Evolutionary conservation across 352 stramenopile genomes (phyloP), one percentile per base, ranked within the genome.

Genomic region (Globisporangium nodosum): DNA sequence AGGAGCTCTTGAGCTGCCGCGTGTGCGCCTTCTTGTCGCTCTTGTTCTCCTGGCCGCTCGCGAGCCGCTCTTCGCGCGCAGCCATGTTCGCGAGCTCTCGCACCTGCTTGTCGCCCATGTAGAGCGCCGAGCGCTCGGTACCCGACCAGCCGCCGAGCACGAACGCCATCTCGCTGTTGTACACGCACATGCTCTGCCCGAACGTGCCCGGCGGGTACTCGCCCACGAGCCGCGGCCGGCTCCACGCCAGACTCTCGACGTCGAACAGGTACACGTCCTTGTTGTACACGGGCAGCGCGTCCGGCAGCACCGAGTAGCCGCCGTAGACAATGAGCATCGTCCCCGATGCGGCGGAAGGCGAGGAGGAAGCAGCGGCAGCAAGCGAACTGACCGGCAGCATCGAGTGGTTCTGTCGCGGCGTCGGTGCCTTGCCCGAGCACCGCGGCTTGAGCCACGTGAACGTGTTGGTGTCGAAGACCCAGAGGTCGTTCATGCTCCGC

Each of bases 391-490:
- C 49, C 1, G 68, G 60, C 15, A 69, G 37, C 66, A 95, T 85
- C 8, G 81, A 85, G 59, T 94, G 66, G 59, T 92, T 88, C 21
- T 94, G 85, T 1, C 90, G 75, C 37, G 78, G 63, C 6, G 73
- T 83, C 3, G 89, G 84, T 12, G 75, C 43, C n/a, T 83, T 81
- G 30, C 87, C 88, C 5, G 53, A 62, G 43, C 76, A 83, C 49
- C 85, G 76, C 5, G 85, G 80, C 58, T 88, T 78, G 43, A 71
- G 71, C 83, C 82, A 94, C 58, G 75, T 87, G 71, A 92, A 89
- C 33, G 66, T 70, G 52, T 64, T 64, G 12, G 79, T 81, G 55
- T 91, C 78, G 60, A 92, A 93, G 12, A 59, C 50, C 84, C 84
- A 93, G 20, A 90, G 63, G 46, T 93, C 84, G 51, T 81, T 78